phyloP scores from a whole-genome alignment of 768 basidiomycete genomes.

The Rossbeevera mucosa region DNA sequence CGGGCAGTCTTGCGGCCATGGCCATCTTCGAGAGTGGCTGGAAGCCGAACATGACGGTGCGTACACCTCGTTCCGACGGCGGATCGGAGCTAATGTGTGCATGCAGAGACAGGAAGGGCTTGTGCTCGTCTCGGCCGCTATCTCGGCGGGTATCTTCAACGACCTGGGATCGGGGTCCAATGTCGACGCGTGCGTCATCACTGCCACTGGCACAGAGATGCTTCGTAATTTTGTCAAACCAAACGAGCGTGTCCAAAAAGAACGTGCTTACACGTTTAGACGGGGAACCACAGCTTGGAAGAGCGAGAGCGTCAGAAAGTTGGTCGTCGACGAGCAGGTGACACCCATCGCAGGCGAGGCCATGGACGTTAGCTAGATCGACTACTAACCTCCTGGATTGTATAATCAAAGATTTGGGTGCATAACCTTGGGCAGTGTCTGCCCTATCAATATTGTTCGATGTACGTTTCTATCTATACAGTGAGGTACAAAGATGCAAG shows the following conservation, averaged over 20 bases:
- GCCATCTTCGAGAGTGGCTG: constrained; percentile 91
- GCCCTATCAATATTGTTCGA: constrained; percentile 7
- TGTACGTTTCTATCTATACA: constrained; percentile 27
- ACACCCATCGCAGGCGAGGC: constrained; percentile 56
- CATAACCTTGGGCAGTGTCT: constrained; percentile 7
- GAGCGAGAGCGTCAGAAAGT: constrained; percentile 65
- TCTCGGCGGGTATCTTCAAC: constrained; percentile 97
- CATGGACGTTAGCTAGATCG: constrained; percentile 76
- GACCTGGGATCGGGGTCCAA: constrained; percentile 99
- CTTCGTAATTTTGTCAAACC: constrained; percentile 92
- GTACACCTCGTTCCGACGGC: constrained; percentile 16
- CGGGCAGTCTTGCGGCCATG: constrained; percentile 95
- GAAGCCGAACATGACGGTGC: constrained; percentile 75
- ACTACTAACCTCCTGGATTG: not conserved
- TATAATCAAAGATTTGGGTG: constrained; percentile 5
- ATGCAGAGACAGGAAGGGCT: constrained; percentile 75
- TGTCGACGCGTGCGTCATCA: constrained; percentile 95
- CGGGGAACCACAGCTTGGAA: constrained; percentile 89
- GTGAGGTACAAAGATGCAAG: constrained; percentile 16
- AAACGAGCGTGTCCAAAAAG: constrained; percentile 77
- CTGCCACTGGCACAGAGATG: constrained; percentile 82
- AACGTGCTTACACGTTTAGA: constrained; percentile 65
- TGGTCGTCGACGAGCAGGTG: constrained; percentile 71
- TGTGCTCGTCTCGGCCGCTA: constrained; percentile 75
- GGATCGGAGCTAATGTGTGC: constrained; percentile 2